Evolutionary conservation across 2,329 filamentous ascomycete species (phyloP).

Genomic region (Hansfordia pulvinata): DNA sequence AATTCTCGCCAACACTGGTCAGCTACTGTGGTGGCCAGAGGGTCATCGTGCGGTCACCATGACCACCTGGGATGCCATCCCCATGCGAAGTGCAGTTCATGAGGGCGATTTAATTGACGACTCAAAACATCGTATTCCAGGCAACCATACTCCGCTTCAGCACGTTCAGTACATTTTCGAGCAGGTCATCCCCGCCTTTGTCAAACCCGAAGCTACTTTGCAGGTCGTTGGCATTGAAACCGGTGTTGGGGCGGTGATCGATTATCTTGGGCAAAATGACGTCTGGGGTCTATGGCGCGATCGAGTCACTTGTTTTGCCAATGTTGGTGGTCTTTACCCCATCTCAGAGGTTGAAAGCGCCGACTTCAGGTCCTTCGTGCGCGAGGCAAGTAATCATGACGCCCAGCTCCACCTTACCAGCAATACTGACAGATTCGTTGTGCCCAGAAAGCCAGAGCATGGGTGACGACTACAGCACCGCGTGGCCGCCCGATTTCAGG

Average conservation of each 20-base stretch:
- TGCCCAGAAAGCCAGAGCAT: slow-evolving; percentile 44
- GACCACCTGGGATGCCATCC: slow-evolving; percentile 40
- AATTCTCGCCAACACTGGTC: slow-evolving; percentile 65
- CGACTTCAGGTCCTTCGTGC: slow-evolving; percentile 34
- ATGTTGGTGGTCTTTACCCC: slow-evolving; percentile 32
- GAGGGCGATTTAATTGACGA: slow-evolving; percentile 34
- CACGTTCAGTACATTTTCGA: slow-evolving; percentile 60
- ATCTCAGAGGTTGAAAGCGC: slow-evolving; percentile 24
- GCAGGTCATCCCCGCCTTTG: slow-evolving; percentile 37
- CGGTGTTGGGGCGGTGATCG: slow-evolving; percentile 42
- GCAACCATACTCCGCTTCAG: slow-evolving; percentile 38
- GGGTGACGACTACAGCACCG: slow-evolving; percentile 37
- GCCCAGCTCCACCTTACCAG: slow-evolving; percentile 1
- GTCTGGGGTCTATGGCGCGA: slow-evolving; percentile 31
- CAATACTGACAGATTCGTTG: slow-evolving; percentile 3
- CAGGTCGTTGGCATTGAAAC: slow-evolving; percentile 62
- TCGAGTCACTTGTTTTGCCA: slow-evolving; percentile 31
- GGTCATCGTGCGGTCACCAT: slow-evolving; percentile 45
- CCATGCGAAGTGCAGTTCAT: slow-evolving; percentile 50
- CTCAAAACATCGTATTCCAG: slow-evolving; percentile 45
- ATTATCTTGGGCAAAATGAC: slow-evolving; percentile 42
- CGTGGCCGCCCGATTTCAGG: slow-evolving; percentile 39
- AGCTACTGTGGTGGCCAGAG: slow-evolving; percentile 63
- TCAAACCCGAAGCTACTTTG: slow-evolving; percentile 36
- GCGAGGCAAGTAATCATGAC: slow-evolving; percentile 24